Evolutionary conservation across 2,329 filamentous ascomycete genomes (phyloP), one percentile per base, ranked within the genome.

Genomic region (Zymoseptoria crescenta): DNA sequence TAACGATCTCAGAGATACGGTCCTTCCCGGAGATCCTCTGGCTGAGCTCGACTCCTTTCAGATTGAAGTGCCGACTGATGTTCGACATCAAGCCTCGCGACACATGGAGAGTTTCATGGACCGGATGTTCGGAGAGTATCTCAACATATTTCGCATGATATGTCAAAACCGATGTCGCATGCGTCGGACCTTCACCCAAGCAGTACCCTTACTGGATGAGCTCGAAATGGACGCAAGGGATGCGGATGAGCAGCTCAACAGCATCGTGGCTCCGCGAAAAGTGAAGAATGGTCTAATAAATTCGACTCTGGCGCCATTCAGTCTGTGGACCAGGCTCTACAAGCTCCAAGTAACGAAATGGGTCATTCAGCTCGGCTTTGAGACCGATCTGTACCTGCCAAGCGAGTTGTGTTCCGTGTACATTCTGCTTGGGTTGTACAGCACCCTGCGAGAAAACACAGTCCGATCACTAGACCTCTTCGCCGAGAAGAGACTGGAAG

Each of bases 131-230:
- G 64, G 78, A 74, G 85, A 87, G 0, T 96, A 91, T 69, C 77
- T 96, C 19, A 92, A 96, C 65, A 81, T 95, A 16, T 87, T 94
- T 68, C 85, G 91, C 53, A 87, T 89, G 7, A 80, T 94, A 19
- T 96, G 91, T 68, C 89, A 97, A 71, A 99, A 97, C 70, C 82
- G 91, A 56, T 95, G 91, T 70, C 87, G 94, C 1, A 85, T 96
- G 49, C 85, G 94, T n/a, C 84, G 94, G 41, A 91, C 87, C n/a
- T 81, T 99, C 8, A 91, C 87, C 62, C 93, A 97, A 70, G 83
- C 87, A 13, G 84, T 96, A 41, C 77, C 85, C 2, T 88, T 93
- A 60, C 95, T 91, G 86, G 91, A 96, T 68, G 82, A 83, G 55
- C 79, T 97, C 1, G 91, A 96, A 74, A 79, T 83, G 8, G 90